Percentiles rank a stretch among this genome's conserved stretches.
These are phyloP conservation scores for Phytophthora litchii DNA, from an alignment of 352 stramenopile species.

Conservation along the genomic window DNA sequence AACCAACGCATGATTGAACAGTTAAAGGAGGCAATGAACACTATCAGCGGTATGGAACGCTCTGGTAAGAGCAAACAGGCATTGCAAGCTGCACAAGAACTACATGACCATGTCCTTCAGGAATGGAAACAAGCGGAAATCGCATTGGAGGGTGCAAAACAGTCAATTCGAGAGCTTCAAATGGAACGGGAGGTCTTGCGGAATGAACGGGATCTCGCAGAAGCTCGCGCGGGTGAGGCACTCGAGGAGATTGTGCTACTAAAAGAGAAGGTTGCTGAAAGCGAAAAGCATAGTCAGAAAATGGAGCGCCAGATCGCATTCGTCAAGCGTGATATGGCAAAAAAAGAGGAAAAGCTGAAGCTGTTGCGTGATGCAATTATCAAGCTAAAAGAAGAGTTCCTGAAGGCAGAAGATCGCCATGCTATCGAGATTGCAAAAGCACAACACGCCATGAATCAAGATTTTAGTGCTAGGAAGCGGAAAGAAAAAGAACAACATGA, in stretches of 20 bases:
- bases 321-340: constrained; percentile 46
- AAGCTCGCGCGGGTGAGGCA: constrained; percentile 79
- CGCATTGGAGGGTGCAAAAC: constrained; percentile 47
- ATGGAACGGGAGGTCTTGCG: constrained; percentile 50
- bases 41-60: constrained; percentile 67
- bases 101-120: constrained; percentile 65
- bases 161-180: constrained; percentile 68
- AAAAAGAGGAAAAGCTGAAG: constrained; percentile 72
- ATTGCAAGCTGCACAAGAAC: constrained; percentile 64
- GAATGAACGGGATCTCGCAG: constrained; percentile 74
- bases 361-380: constrained; percentile 81
- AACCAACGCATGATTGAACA: constrained; percentile 79
- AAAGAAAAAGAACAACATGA: constrained; percentile 49
- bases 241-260: constrained; percentile 83
- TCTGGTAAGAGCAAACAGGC: constrained; percentile 63
- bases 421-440: constrained; percentile 72
- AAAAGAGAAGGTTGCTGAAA: constrained; percentile 44
- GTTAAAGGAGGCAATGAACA: constrained; percentile 71
- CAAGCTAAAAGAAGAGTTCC: constrained; percentile 89
- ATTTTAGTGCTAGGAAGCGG: constrained; percentile 36
- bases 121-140: constrained; percentile 81
- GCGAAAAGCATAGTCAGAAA: constrained; percentile 45
- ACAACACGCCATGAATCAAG: constrained; percentile 48
- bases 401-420: constrained; percentile 83
- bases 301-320: constrained; percentile 54